A percentile compares a stretch with the other conserved stretches of the same genome.
phyloP scores from a whole-genome alignment of 306 rosid genomes.

The Amphicarpaea edgeworthii region DNA sequence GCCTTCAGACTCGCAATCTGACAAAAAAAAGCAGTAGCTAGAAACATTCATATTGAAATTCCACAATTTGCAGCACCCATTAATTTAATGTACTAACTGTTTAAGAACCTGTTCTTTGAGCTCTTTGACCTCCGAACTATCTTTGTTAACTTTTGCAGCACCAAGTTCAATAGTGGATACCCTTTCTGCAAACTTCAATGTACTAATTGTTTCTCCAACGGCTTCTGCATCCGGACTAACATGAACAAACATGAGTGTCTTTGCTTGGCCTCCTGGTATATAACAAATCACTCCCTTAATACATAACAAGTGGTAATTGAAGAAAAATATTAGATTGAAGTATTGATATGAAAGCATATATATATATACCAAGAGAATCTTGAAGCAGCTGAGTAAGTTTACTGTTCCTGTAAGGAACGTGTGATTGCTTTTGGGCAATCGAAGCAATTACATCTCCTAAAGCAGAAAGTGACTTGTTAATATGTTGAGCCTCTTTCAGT shows the following conservation, averaged over 20 bases:
- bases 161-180: constrained; percentile 96
- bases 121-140: constrained; percentile 73
- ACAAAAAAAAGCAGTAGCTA: constrained; percentile 29
- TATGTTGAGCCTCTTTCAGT: constrained; percentile 95
- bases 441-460: constrained; percentile 95
- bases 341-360: constrained; percentile 4
- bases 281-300: constrained; percentile 25
- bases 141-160: constrained; percentile 89
- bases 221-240: constrained; percentile 86
- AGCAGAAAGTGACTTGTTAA: constrained; percentile 94
- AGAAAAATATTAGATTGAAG: not conserved
- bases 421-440: constrained; percentile 82
- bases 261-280: constrained; percentile 90
- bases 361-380: constrained; percentile 95
- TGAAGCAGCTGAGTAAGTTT: constrained; percentile 96
- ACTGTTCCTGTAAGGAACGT: constrained; percentile 93
- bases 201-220: constrained; percentile 85
- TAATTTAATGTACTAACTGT: constrained; percentile 1
- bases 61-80: not conserved
- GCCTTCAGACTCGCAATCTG: constrained; percentile 82
- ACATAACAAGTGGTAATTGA: not conserved
- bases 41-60: constrained; percentile 17
- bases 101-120: constrained; percentile 85
- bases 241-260: constrained; percentile 98
- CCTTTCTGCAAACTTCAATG: constrained; percentile 94